phyloP scores from a whole-genome alignment of 1,139 yeast genomes.

The Lodderomyces jiufengensis region DNA sequence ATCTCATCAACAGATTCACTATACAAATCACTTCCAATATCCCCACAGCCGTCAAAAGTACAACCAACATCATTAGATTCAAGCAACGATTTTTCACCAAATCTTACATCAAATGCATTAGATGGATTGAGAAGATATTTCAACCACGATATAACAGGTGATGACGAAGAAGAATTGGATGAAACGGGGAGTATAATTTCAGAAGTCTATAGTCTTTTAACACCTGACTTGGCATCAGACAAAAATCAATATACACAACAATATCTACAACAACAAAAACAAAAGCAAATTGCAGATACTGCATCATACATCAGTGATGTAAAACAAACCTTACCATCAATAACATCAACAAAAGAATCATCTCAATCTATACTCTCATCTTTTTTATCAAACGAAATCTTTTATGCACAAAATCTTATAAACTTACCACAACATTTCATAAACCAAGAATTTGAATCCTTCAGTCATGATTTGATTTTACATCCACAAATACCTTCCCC shows the following conservation, averaged over 20 bases:
- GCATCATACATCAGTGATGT: conserved; percentile 6
- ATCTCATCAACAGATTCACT: not conserved
- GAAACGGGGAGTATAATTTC: conserved; percentile 12
- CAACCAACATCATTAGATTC: not conserved
- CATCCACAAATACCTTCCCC: conserved; percentile 11
- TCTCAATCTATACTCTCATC: conserved; percentile 7
- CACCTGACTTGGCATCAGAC: conserved; percentile 5
- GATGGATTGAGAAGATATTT: not conserved
- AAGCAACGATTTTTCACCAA: not conserved
- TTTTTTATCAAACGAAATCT: conserved; percentile 18
- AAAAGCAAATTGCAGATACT: not conserved
- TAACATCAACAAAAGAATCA: conserved; percentile 1
- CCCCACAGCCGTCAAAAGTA: conserved; percentile 12
- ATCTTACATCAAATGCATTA: no score
- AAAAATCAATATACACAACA: not conserved
- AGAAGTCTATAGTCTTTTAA: conserved; percentile 8
- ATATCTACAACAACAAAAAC: conserved; percentile 1
- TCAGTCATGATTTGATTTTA: conserved; percentile 9
- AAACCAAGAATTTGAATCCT: conserved; percentile 13
- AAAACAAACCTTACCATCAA: conserved; percentile 7
- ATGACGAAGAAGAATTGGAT: conserved; percentile 8
- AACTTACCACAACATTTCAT: conserved; percentile 14
- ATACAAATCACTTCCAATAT: conserved; percentile 6
- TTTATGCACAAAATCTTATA: conserved; percentile 18
- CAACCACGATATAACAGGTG: not conserved